Evolutionary conservation across 257 asterid species (phyloP).

Genomic region (Linderniella brevidens): DNA sequence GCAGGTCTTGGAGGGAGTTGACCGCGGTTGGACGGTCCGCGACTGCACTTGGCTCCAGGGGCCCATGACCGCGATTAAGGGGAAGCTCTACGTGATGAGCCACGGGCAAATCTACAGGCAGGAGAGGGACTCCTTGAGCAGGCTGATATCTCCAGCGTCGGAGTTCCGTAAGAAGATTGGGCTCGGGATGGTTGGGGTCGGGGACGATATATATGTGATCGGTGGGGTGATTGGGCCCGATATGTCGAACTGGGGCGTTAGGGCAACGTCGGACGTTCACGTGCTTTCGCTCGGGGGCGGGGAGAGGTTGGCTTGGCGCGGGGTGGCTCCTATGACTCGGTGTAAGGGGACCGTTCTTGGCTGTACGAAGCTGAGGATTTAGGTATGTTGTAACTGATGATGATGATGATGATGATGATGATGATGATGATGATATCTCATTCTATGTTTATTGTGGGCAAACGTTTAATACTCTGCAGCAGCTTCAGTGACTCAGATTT

Average conservation of each 20-base stretch:
- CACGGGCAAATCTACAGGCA: slow-evolving; percentile 70
- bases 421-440: no score
- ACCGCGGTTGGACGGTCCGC: slow-evolving; percentile 70
- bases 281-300: slow-evolving; percentile 55
- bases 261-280: slow-evolving; percentile 56
- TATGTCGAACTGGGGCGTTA: slow-evolving; percentile 69
- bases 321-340: slow-evolving; percentile 74
- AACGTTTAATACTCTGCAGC: no score
- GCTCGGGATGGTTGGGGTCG: slow-evolving; percentile 72
- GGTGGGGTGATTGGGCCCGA: slow-evolving; percentile 96
- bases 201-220: slow-evolving; percentile 63
- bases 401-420: no score
- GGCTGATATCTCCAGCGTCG: slow-evolving; percentile 50
- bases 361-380: slow-evolving; percentile 65
- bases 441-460: no score
- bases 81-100: slow-evolving; percentile 74
- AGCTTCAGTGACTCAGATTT: no score
- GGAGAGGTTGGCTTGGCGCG: slow-evolving; percentile 75
- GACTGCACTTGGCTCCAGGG: slow-evolving; percentile 93
- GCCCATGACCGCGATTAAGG: slow-evolving; percentile 79
- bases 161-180: slow-evolving; percentile 76
- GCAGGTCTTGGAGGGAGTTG: slow-evolving; percentile 53
- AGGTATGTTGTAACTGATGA: slow-evolving; percentile 16
- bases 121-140: slow-evolving; percentile 47
- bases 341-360: slow-evolving; percentile 89